Conservation (phyloP, 129 eudicot species). For the Gnaphalium uliginosum region DNA sequence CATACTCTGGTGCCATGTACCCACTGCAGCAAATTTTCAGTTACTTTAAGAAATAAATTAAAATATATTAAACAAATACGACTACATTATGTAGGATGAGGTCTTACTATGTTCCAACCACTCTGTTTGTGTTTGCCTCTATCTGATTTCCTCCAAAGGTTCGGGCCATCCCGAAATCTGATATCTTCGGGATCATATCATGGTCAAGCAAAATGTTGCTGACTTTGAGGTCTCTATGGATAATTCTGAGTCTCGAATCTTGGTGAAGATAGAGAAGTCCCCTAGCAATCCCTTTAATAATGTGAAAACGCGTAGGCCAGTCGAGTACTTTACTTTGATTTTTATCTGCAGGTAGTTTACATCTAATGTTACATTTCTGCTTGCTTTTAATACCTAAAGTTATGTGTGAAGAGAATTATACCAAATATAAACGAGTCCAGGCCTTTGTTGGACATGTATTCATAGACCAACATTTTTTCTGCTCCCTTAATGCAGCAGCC, state of each 20-base stretch:
- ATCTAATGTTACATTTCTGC: not conserved
- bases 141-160: conserved; percentile 48
- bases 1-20: conserved; percentile 59
- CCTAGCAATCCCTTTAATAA: conserved; percentile 50
- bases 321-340: conserved; percentile 36
- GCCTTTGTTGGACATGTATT: conserved; percentile 62
- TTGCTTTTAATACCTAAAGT: not conserved
- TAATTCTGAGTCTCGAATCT: conserved; percentile 53
- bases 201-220: conserved; percentile 50
- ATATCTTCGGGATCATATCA: conserved; percentile 56
- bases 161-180: conserved; percentile 54
- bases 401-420: conserved; percentile 1
- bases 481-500: conserved; percentile 53
- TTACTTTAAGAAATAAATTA: not conserved
- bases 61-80: not conserved
- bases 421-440: conserved; percentile 53
- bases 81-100: not conserved
- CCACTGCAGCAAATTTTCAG: conserved; percentile 32
- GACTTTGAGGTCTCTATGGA: conserved; percentile 54
- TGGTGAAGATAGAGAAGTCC: conserved; percentile 58
- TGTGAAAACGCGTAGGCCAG: conserved; percentile 46
- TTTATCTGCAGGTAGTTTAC: conserved; percentile 32
- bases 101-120: conserved; percentile 59
- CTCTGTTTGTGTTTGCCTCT: conserved; percentile 49
- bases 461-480: conserved; percentile 55